A percentile compares a stretch with the other conserved stretches of the same genome.
These are phyloP conservation scores for Fusarium sp. DNA, from an alignment of 2,329 filamentous ascomycete genomes.

Conservation along the genomic window DNA sequence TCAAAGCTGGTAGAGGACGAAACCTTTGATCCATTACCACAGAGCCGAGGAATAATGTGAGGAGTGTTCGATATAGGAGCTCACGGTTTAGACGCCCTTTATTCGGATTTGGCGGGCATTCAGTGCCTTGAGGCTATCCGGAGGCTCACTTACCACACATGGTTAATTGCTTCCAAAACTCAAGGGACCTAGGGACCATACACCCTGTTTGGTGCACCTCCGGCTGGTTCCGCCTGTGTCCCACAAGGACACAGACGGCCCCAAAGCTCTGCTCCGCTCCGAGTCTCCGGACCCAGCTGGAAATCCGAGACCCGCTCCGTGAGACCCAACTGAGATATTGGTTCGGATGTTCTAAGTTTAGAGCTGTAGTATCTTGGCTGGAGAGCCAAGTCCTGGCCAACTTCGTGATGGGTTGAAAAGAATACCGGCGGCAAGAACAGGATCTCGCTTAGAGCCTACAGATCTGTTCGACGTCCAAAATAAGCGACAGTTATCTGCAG, in stretches of 20 bases:
- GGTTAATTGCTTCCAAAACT: background rate
- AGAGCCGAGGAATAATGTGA: conserved; percentile 31
- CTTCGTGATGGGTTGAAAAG: background rate
- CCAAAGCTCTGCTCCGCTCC: conserved; percentile 3
- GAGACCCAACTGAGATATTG: background rate
- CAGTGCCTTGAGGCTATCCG: background rate
- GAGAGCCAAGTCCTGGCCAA: background rate
- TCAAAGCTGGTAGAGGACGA: conserved; percentile 34
- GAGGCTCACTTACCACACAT: background rate
- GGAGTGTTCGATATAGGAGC: background rate
- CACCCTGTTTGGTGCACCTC: conserved; percentile 3
- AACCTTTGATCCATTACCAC: conserved; percentile 27
- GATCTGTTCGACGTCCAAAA: conserved; percentile 8
- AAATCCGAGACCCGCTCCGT: conserved; percentile 10
- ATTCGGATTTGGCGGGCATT: background rate
- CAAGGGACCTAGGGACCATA: background rate
- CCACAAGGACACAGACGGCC: conserved; percentile 9
- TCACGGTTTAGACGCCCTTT: background rate
- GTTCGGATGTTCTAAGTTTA: background rate
- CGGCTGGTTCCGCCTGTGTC: background rate
- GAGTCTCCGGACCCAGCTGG: background rate
- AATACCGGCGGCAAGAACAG: conserved; percentile 11
- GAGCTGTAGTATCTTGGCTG: background rate
- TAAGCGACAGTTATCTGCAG: conserved; percentile 10
- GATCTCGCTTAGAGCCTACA: conserved; percentile 4